Evolutionary conservation across 306 rosid genomes (phyloP).

Genomic region (Argentina anserina): DNA sequence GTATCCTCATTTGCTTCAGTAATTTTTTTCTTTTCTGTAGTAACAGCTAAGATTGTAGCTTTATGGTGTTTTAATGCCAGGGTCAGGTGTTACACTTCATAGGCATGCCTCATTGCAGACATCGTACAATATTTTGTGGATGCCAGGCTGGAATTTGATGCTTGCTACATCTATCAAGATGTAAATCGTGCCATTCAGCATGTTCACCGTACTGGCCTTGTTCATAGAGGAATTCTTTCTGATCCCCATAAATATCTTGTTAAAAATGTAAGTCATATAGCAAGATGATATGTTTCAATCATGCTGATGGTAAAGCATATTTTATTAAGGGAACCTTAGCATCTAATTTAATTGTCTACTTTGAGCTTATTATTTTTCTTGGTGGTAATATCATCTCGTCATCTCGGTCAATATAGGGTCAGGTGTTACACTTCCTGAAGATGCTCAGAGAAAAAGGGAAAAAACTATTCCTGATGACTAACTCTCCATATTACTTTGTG

Average conservation of each 20-base stretch:
- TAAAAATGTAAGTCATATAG: slow-evolving; percentile 64
- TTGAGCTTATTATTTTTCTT: slow-evolving; percentile 10
- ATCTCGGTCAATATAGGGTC: slow-evolving; percentile 44
- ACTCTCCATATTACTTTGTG: slow-evolving; percentile 91
- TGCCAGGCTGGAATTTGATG: slow-evolving; percentile 90
- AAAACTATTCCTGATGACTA: slow-evolving; percentile 88
- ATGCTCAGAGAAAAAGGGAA: slow-evolving; percentile 88
- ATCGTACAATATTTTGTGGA: slow-evolving; percentile 86
- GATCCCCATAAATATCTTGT: slow-evolving; percentile 75
- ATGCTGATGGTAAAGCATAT: slow-evolving; percentile 19
- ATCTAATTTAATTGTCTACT: slow-evolving; percentile 5
- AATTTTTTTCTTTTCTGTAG: slow-evolving; percentile 18
- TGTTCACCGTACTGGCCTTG: slow-evolving; percentile 88
- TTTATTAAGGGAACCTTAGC: slow-evolving; percentile 16
- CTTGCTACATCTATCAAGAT: slow-evolving; percentile 86
- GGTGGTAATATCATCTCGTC: slow-evolving; percentile 18
- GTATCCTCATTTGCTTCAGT: slow-evolving; percentile 12
- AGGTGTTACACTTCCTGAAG: slow-evolving; percentile 64
- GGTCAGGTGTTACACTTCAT: too few species aligned
- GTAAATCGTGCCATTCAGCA: slow-evolving; percentile 81
- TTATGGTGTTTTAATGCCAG: slow-evolving; percentile 7
- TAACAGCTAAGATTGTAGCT: slow-evolving; percentile 14
- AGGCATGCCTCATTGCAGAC: slow-evolving; percentile 99
- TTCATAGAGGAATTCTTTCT: slow-evolving; percentile 69
- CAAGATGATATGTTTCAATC: slow-evolving; percentile 13